Conservation (phyloP, 129 eudicot genomes). For the Apium graveolens region DNA sequence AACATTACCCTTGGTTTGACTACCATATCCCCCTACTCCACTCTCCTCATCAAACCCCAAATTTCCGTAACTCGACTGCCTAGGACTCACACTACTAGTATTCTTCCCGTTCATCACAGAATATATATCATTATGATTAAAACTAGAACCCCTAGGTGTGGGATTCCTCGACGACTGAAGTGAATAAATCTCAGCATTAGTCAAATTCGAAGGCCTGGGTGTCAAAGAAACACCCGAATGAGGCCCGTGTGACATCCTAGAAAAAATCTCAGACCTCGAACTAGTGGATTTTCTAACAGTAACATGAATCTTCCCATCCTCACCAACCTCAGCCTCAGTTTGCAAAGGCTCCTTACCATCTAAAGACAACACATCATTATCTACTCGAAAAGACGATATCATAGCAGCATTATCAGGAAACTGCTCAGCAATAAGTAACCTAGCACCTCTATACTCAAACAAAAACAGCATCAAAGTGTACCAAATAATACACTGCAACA, state of each 20-base stretch:
- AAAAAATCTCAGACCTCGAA: slow-evolving; percentile 24
- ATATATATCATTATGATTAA: slow-evolving; percentile 38
- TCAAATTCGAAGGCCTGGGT: slow-evolving; percentile 34
- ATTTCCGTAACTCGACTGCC: slow-evolving; percentile 61
- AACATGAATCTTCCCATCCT: slow-evolving; percentile 53
- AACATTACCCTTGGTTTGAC: slow-evolving; percentile 24
- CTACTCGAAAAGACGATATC: slow-evolving; percentile 35
- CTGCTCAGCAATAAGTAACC: slow-evolving; percentile 32
- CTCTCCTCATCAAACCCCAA: slow-evolving; percentile 61
- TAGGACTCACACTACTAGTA: slow-evolving; percentile 45
- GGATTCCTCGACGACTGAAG: slow-evolving; percentile 40
- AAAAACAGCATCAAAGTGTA: slow-evolving; percentile 45
- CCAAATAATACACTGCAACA: slow-evolving; percentile 52
- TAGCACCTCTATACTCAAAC: slow-evolving; percentile 52
- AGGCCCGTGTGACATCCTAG: slow-evolving; percentile 20
- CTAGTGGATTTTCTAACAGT: slow-evolving; percentile 41
- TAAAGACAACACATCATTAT: slow-evolving; percentile 44
- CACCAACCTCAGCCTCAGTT: slow-evolving; percentile 31
- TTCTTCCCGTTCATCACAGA: slow-evolving; percentile 45
- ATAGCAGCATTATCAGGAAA: slow-evolving; percentile 44
- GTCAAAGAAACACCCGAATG: slow-evolving; percentile 26
- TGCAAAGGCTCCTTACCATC: slow-evolving; percentile 36
- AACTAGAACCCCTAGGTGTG: slow-evolving; percentile 46
- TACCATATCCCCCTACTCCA: slow-evolving; percentile 26
- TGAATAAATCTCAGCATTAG: slow-evolving; percentile 45